Evolutionary conservation across 768 basidiomycete species (phyloP).

Genomic region (Lactifluus piperatus): DNA sequence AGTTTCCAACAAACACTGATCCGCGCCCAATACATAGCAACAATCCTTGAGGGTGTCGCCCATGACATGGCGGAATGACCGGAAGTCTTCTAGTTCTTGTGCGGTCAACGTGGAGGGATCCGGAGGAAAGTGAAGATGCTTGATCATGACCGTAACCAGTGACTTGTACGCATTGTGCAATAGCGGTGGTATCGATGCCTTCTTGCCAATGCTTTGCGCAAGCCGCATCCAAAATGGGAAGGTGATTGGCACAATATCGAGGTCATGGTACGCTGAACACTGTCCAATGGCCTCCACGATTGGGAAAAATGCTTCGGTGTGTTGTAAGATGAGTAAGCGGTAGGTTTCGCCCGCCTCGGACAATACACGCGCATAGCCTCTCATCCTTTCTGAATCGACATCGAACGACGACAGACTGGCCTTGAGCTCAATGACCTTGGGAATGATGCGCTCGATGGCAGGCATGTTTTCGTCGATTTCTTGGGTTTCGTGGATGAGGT

Average conservation of each 20-base stretch:
- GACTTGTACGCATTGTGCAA: conserved; percentile 77
- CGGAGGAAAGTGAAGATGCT: conserved; percentile 84
- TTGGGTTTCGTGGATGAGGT: conserved; percentile 96
- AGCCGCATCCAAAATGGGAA: conserved; percentile 99
- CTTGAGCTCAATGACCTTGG: conserved; percentile 69
- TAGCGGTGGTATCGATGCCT: conserved; percentile 57
- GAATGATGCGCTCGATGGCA: conserved; percentile 81
- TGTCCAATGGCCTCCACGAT: conserved; percentile 91
- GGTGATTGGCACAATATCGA: conserved; percentile 95
- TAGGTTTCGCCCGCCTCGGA: conserved; percentile 98
- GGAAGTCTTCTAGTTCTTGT: conserved; percentile 90
- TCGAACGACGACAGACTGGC: conserved; percentile 47
- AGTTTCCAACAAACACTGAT: conserved; percentile 70
- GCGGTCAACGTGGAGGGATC: conserved; percentile 56
- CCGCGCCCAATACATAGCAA: conserved; percentile 85
- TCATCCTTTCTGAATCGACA: conserved; percentile 82
- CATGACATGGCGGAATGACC: conserved; percentile 95
- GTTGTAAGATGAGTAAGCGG: conserved; percentile 76
- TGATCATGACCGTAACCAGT: conserved; percentile 80
- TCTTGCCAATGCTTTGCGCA: conserved; percentile 81
- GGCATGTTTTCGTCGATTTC: conserved; percentile 92
- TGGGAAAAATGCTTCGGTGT: conserved; percentile 88
- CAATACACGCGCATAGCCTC: conserved; percentile 85
- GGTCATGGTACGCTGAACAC: conserved; percentile 86
- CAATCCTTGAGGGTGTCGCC: conserved; percentile 99